A percentile compares a stretch with the other conserved stretches of the same genome.
phyloP scores from a whole-genome alignment of 2,329 filamentous ascomycete species.

The Mollisiaceae sp. region DNA sequence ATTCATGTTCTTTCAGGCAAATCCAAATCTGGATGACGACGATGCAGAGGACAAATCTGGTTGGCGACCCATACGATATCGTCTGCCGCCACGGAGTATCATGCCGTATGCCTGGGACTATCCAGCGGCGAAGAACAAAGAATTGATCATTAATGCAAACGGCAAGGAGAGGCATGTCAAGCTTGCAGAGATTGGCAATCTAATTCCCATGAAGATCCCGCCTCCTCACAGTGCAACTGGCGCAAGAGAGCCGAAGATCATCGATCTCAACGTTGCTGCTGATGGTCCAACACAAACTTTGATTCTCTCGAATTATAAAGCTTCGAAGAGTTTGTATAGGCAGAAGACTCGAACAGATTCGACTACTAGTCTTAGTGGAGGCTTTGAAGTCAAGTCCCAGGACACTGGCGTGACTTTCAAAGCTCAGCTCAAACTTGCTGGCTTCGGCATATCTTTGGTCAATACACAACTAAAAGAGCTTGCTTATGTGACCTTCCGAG shows the following conservation, averaged over 20 bases:
- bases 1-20: conserved; percentile 94
- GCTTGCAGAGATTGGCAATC: conserved; percentile 92
- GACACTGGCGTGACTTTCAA: conserved; percentile 89
- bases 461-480: conserved; percentile 91
- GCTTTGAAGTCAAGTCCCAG: conserved; percentile 93
- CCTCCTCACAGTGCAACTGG: conserved; percentile 56
- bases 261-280: conserved; percentile 95
- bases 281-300: conserved; percentile 95
- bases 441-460: conserved; percentile 90
- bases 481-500: conserved; percentile 90
- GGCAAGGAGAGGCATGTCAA: conserved; percentile 90
- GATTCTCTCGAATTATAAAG: conserved; percentile 91
- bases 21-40: conserved; percentile 92
- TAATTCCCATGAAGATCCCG: conserved; percentile 90
- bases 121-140: conserved; percentile 94
- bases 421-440: conserved; percentile 85
- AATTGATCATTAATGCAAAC: conserved; percentile 81
- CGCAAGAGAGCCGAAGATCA: conserved; percentile 75
- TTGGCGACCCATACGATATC: conserved; percentile 92
- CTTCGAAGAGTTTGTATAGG: conserved; percentile 88
- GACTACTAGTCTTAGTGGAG: conserved; percentile 60
- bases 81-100: conserved; percentile 90
- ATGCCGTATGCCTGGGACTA: conserved; percentile 99
- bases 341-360: conserved; percentile 59
- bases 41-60: conserved; percentile 82